A percentile compares a stretch with the other conserved stretches of the same genome.
Evolutionary conservation across 441 rosid genomes (phyloP).

Genomic region (Corymbia citriodora): DNA sequence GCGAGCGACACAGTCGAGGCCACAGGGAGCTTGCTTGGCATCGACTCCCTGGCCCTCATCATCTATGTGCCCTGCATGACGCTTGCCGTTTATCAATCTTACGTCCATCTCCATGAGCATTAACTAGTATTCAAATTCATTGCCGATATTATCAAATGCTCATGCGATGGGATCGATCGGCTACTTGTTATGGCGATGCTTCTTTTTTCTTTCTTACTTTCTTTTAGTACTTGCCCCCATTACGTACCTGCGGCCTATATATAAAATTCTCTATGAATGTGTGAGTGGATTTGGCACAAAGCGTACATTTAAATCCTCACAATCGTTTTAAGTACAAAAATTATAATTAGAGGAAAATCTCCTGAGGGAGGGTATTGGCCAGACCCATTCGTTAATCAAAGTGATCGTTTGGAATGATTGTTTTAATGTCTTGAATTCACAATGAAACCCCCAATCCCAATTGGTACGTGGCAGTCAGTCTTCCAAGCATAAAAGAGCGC

Average conservation of each 20-base stretch:
- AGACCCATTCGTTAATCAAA: no score
- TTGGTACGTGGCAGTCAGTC: background rate
- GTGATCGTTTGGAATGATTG: background rate
- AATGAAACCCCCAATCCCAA: background rate
- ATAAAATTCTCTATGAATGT: no score
- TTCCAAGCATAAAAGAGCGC: background rate
- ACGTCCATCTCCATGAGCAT: background rate
- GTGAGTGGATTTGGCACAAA: background rate
- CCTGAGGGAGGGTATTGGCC: no score
- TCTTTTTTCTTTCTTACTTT: background rate
- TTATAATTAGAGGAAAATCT: no score
- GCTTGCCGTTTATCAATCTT: background rate
- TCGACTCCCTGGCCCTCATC: constrained; percentile 11
- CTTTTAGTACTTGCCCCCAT: background rate
- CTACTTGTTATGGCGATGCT: background rate
- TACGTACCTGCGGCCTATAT: background rate
- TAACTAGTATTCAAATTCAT: background rate
- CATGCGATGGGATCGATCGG: background rate
- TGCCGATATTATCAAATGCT: background rate
- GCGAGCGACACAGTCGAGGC: background rate
- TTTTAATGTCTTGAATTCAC: background rate
- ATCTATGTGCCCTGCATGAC: constrained; percentile 16
- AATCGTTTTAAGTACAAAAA: background rate
- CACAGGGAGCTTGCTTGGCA: background rate
- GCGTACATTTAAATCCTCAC: background rate